A percentile compares a stretch with the other conserved stretches of the same genome.
These are phyloP conservation scores for Truncatella angustata DNA, from an alignment of 2,329 filamentous ascomycete species.

Conservation along the genomic window DNA sequence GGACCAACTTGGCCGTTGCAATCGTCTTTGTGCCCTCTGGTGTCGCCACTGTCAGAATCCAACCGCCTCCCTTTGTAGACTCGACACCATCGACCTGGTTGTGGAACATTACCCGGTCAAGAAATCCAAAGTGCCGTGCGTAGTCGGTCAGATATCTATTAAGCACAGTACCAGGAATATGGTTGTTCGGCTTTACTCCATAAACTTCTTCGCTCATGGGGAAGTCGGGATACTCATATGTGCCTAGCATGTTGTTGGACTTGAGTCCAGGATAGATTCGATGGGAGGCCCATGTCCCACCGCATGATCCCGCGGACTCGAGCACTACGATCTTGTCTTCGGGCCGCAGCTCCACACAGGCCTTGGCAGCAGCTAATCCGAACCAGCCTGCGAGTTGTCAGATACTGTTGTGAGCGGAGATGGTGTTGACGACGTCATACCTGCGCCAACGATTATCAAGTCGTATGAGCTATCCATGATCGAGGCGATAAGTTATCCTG, in stretches of 20 bases:
- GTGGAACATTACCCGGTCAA: conserved; percentile 42
- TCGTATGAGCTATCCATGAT: background rate
- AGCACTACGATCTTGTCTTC: conserved; percentile 38
- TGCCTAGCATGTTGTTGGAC: conserved; percentile 40
- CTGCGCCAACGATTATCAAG: conserved; percentile 6
- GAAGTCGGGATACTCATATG: conserved; percentile 37
- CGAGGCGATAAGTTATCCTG: no score
- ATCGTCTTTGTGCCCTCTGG: conserved; percentile 11
- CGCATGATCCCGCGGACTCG: conserved; percentile 36
- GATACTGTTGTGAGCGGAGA: no score
- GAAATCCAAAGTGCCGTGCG: conserved; percentile 49
- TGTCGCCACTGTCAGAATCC: conserved; percentile 15
- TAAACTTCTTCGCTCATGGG: conserved; percentile 26
- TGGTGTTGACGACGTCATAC: background rate
- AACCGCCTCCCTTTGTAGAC: conserved; percentile 29
- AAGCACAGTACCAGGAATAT: conserved; percentile 55
- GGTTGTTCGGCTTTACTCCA: conserved; percentile 43
- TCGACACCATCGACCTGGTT: conserved; percentile 47
- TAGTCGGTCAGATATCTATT: conserved; percentile 55
- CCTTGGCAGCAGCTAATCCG: conserved; percentile 46
- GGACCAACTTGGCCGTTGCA: conserved; percentile 47
- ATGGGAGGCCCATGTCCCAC: conserved; percentile 41
- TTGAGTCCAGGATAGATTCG: conserved; percentile 40
- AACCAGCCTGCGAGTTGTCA: conserved; percentile 6
- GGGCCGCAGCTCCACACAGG: conserved; percentile 41